Conservation (phyloP, 192 early-diverging fungal genomes). For the Coemansia sp. region DNA sequence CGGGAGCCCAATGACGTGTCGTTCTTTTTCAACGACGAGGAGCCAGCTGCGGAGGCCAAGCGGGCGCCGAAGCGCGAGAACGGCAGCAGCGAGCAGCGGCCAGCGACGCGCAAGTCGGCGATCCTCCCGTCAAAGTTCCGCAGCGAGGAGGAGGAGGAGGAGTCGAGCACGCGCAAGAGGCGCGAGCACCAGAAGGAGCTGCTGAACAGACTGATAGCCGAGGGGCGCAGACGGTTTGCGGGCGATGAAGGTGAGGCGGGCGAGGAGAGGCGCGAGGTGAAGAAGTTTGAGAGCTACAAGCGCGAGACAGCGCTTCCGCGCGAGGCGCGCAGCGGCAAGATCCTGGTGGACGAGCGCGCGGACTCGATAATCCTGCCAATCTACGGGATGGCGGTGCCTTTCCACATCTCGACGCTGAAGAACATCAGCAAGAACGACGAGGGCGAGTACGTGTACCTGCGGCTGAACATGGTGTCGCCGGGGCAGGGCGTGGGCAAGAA, state of each 20-base stretch:
- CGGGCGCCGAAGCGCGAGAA: slow-evolving; percentile 29
- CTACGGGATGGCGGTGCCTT: slow-evolving; percentile 94
- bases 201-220: slow-evolving; percentile 68
- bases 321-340: slow-evolving; percentile 75
- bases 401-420: slow-evolving; percentile 96
- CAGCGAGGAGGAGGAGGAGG: slow-evolving; percentile 77
- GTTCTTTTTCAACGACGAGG: slow-evolving; percentile 58
- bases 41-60: slow-evolving; percentile 13
- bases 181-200: slow-evolving; percentile 89
- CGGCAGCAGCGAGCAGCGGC: slow-evolving; percentile 18
- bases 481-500: slow-evolving; percentile 91
- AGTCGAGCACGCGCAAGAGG: slow-evolving; percentile 72
- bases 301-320: slow-evolving; percentile 84
- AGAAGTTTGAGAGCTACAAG: slow-evolving; percentile 95
- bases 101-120: slow-evolving; percentile 60
- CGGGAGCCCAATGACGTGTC: slow-evolving; percentile 41
- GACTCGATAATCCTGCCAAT: slow-evolving; percentile 93
- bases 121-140: slow-evolving; percentile 76
- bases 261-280: slow-evolving; percentile 72
- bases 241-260: slow-evolving; percentile 62
- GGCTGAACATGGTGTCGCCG: slow-evolving; percentile 95
- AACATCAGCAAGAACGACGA: slow-evolving; percentile 94
- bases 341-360: slow-evolving; percentile 83
- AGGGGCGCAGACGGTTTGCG: slow-evolving; percentile 78
- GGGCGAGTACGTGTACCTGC: slow-evolving; percentile 83